Conservation (phyloP, 805 yeast species). For the Nakazawaea ernobii region DNA sequence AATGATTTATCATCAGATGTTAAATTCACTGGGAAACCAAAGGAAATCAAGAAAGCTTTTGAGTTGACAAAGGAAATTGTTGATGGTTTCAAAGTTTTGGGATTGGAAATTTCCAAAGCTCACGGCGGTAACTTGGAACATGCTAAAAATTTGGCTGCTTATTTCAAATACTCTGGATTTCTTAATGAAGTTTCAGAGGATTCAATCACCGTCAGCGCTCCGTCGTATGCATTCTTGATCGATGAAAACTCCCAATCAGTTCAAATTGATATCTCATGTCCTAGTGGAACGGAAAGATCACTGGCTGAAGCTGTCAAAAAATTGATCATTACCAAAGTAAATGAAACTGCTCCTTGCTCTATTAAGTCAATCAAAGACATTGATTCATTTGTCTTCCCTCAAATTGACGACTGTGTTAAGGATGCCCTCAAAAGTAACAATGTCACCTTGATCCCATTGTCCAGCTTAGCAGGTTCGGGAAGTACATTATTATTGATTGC, state of each 20-base stretch:
- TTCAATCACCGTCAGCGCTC: slow-evolving; percentile 39
- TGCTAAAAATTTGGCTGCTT: slow-evolving; percentile 69
- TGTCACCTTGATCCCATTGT: slow-evolving; percentile 57
- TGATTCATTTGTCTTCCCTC: slow-evolving; percentile 51
- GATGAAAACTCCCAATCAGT: slow-evolving; percentile 36
- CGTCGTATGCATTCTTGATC: slow-evolving; percentile 40
- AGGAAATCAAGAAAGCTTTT: slow-evolving; percentile 56
- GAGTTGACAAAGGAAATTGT: slow-evolving; percentile 55
- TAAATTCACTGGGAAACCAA: slow-evolving; percentile 55
- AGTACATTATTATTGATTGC: slow-evolving; percentile 50
- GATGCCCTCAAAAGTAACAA: slow-evolving; percentile 37
- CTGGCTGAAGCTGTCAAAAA: slow-evolving; percentile 61
- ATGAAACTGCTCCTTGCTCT: slow-evolving; percentile 62
- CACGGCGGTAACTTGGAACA: slow-evolving; percentile 77
- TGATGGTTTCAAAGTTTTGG: slow-evolving; percentile 52
- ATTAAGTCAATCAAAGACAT: slow-evolving; percentile 57
- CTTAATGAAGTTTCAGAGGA: slow-evolving; percentile 39
- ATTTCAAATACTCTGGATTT: slow-evolving; percentile 47
- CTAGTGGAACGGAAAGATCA: slow-evolving; percentile 34
- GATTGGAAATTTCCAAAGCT: slow-evolving; percentile 81
- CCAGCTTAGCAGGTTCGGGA: slow-evolving; percentile 38
- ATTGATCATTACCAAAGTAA: slow-evolving; percentile 67
- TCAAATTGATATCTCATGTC: slow-evolving; percentile 56
- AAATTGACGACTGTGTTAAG: slow-evolving; percentile 37
- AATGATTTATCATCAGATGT: slow-evolving; percentile 40